Percentiles rank a stretch among this genome's conserved stretches.
These are phyloP conservation scores for Clarireedia homoeocarpa DNA, from an alignment of 2,329 filamentous ascomycete species.

Conservation along the genomic window DNA sequence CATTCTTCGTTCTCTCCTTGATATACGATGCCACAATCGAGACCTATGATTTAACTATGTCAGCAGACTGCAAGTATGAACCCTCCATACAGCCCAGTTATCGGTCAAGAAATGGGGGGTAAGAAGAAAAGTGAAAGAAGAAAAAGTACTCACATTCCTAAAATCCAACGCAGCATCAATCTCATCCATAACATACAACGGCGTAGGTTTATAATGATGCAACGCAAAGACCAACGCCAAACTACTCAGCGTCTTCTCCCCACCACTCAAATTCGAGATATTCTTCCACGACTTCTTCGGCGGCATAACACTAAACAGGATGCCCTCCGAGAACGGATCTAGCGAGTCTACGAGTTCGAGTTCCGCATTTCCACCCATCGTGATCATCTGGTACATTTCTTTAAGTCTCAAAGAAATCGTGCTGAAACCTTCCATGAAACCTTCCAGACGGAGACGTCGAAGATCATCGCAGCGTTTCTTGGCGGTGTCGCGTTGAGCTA, in stretches of 20 bases:
- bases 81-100: too few relatives aligned
- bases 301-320: slow-evolving; percentile 96
- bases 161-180: slow-evolving; percentile 98
- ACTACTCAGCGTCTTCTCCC: slow-evolving; percentile 92
- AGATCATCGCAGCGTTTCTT: slow-evolving; percentile 93
- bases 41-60: slow-evolving; percentile 40
- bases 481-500: slow-evolving; percentile 71
- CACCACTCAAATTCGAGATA: slow-evolving; percentile 89
- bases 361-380: slow-evolving; percentile 97
- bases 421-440: slow-evolving; percentile 97
- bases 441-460: slow-evolving; percentile 79
- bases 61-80: slow-evolving; percentile 2
- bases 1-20: slow-evolving; percentile 98
- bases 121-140: background rate
- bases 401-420: slow-evolving; percentile 90
- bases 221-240: slow-evolving; percentile 94
- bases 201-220: slow-evolving; percentile 96
- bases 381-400: slow-evolving; percentile 99
- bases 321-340: slow-evolving; percentile 95
- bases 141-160: slow-evolving; percentile 69
- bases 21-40: slow-evolving; percentile 98
- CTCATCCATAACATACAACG: slow-evolving; percentile 98
- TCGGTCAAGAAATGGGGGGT: too few relatives aligned
- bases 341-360: slow-evolving; percentile 93
- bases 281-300: slow-evolving; percentile 99